Evolutionary conservation across 1,284 basidiomycete genomes (phyloP), one percentile per base, ranked within the genome.

Genomic region (Singerocomus inundabilis): DNA sequence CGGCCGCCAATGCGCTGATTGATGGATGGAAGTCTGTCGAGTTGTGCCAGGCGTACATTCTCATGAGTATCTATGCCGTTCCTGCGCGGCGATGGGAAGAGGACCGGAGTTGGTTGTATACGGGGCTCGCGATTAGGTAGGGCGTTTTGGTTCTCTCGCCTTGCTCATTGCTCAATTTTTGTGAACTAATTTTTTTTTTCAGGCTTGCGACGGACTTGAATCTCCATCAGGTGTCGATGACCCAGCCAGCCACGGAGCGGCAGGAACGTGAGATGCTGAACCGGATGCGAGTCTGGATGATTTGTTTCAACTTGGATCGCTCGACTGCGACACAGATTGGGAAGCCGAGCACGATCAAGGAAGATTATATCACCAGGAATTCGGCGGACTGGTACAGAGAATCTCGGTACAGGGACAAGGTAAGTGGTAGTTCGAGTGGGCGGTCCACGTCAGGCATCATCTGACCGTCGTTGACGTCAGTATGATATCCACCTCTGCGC

Each of bases 271-370:
- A 94, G 69, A 77, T 88, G 38, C 67, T 93, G 59, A 93, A 93
- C 66, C 81, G 85, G 51, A 82, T 81, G 35, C 75, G 91, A 15
- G 83, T 88, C 18, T 93, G 91, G 91, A 81, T 92, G 77, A 85
- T 89, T 49, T 93, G 91, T 67, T 92, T 87, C 70, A 90, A 90
- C 63, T 60, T 93, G 46, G 91, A 93, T 67, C 80, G 88, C 16
- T 90, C 85, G 29, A 88, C 84, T 3, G 83, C 89, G 11, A 90
- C 89, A 15, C 91, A 93, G 67, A 90, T 91, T 63, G 91, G 91
- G 18, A 93, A 93, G 67, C 88, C 89, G 4, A 84, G 84, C 24
- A 91, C 88, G 24, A 87, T 94, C 62, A 88, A 86, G 63, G 91
- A 92, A 60, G 88, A 93, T 62, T 89, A 79, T 55, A 84, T 91